Percentiles rank a stretch among this genome's conserved stretches.
phyloP scores from a whole-genome alignment of 345 rosid genomes.

The Eucalyptus curtisii region DNA sequence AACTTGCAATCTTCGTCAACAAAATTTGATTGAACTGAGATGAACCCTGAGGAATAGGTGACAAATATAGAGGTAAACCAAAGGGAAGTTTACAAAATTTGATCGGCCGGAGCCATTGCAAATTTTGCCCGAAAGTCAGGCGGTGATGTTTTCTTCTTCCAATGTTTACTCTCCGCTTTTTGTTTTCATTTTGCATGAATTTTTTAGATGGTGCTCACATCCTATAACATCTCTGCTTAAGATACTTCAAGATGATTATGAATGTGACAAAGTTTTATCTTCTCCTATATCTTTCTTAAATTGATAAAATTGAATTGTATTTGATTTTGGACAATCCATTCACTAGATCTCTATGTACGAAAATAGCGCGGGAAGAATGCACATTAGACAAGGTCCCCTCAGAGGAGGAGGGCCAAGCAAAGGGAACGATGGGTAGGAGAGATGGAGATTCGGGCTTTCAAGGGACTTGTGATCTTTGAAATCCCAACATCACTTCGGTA shows the following conservation, averaged over 20 bases:
- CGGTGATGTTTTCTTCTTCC: background rate
- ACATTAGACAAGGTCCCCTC: background rate
- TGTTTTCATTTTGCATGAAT: background rate
- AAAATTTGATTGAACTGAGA: background rate
- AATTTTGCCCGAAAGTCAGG: background rate
- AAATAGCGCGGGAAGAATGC: constrained; percentile 26
- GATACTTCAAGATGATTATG: background rate
- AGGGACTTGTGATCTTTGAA: background rate
- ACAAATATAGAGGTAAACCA: too few relatives aligned
- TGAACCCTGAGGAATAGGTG: background rate
- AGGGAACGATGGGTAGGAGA: background rate
- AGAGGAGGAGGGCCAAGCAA: background rate
- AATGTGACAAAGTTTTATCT: background rate
- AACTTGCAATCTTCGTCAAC: background rate
- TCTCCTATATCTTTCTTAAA: background rate
- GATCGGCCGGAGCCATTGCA: background rate
- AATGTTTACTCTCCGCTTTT: background rate
- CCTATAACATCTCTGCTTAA: background rate
- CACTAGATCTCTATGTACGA: background rate
- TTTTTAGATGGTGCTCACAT: background rate
- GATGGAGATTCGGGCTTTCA: background rate
- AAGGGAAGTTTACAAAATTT: background rate
- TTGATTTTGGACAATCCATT: background rate
- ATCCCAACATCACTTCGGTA: background rate
- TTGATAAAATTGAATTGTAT: background rate